phyloP scores from a whole-genome alignment of 2,329 filamentous ascomycete genomes.

The Calonectria pseudoturangicola region DNA sequence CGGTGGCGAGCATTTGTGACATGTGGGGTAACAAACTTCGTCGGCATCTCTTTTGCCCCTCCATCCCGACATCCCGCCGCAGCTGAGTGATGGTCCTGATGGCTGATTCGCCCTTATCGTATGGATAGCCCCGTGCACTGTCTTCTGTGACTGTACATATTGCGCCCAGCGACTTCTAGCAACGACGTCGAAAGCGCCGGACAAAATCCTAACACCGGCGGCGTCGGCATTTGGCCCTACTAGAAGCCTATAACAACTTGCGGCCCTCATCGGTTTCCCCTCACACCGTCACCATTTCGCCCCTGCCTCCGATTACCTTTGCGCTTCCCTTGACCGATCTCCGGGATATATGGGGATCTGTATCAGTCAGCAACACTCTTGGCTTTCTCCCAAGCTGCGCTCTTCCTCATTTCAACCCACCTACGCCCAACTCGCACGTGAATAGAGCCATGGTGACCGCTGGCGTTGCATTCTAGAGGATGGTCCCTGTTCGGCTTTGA shows the following conservation, averaged over 20 bases:
- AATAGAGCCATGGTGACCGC: constrained; percentile 56
- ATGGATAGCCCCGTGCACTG: constrained; percentile 1
- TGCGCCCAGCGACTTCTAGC: neutral
- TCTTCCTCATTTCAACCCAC: constrained; percentile 28
- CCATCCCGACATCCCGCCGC: constrained; percentile 6
- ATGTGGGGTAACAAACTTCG: constrained; percentile 25
- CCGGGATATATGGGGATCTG: constrained; percentile 19
- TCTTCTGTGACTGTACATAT: constrained; percentile 2
- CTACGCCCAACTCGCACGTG: constrained; percentile 37
- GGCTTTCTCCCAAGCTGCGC: neutral
- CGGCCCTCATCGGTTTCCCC: constrained; percentile 24
- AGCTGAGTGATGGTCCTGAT: neutral
- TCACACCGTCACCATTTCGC: constrained; percentile 26
- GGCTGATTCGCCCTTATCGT: neutral
- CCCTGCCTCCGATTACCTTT: constrained; percentile 19
- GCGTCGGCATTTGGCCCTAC: constrained; percentile 1
- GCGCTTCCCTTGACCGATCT: constrained; percentile 18
- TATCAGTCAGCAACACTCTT: constrained; percentile 29
- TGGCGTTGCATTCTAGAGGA: constrained; percentile 72
- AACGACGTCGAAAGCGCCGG: neutral
- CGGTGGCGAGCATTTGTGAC: constrained; percentile 28
- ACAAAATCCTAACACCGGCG: neutral
- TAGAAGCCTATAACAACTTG: neutral
- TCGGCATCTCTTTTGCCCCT: constrained; percentile 1
- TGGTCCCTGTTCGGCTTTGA: constrained; percentile 64